Percentiles rank a stretch among this genome's conserved stretches.
These are phyloP conservation scores for Penicillium capsulatum DNA, from an alignment of 2,329 filamentous ascomycete species.

Conservation along the genomic window DNA sequence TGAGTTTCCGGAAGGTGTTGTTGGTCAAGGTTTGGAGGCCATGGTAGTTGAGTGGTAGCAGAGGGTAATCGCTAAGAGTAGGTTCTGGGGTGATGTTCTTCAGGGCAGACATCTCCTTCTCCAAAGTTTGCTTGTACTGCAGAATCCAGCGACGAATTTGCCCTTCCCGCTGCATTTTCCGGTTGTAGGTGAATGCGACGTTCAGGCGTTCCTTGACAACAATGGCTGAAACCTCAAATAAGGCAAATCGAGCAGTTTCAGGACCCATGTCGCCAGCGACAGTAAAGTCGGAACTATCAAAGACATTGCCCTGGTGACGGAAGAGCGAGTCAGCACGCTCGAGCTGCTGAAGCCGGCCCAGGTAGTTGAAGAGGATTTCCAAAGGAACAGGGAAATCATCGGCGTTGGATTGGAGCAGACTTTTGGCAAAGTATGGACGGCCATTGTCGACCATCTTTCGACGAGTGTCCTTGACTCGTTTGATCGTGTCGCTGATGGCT, in stretches of 20 bases:
- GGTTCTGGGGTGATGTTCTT: conserved; percentile 27
- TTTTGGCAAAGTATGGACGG: conserved; percentile 35
- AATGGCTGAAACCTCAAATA: conserved; percentile 51
- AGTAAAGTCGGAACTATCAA: conserved; percentile 28
- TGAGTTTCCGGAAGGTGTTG: conserved; percentile 34
- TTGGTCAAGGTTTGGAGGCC: conserved; percentile 36
- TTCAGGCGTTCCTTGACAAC: conserved; percentile 46
- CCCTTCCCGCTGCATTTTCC: conserved; percentile 43
- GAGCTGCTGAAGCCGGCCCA: conserved; percentile 41
- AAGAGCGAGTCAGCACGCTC: conserved; percentile 45
- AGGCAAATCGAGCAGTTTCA: conserved; percentile 44
- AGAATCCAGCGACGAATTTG: conserved; percentile 44
- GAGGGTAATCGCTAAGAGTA: conserved; percentile 43
- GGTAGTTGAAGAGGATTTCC: conserved; percentile 42
- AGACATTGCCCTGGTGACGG: conserved; percentile 36
- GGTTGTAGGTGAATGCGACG: conserved; percentile 50
- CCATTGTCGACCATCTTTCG: conserved; percentile 32
- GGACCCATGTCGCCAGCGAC: conserved; percentile 44
- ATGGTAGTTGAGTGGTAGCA: conserved; percentile 43
- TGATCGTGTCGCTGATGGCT: conserved; percentile 31
- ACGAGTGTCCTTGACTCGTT: conserved; percentile 38
- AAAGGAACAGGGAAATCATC: conserved; percentile 39
- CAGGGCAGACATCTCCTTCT: conserved; percentile 26
- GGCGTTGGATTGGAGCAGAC: conserved; percentile 26
- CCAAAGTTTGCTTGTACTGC: conserved; percentile 37